A percentile compares a stretch with the other conserved stretches of the same genome.
Conservation (phyloP, 257 asterid species). For the Nyctanthes arbortristis region DNA sequence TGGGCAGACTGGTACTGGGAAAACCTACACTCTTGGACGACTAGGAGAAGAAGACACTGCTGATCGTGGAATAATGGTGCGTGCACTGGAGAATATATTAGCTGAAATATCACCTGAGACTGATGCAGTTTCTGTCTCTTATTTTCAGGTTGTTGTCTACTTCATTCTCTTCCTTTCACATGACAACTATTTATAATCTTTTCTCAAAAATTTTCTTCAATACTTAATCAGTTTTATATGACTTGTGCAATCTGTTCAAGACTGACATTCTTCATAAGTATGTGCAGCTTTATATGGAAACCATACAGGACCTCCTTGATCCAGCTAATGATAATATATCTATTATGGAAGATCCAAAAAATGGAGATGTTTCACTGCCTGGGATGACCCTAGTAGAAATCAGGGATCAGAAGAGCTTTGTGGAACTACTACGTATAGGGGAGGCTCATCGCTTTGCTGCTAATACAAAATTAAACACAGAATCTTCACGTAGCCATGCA, state of each 20-base stretch:
- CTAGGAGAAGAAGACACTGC: slow-evolving; percentile 79
- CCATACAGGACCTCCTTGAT: slow-evolving; percentile 81
- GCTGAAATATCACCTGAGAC: slow-evolving; percentile 56
- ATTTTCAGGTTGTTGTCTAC: slow-evolving; percentile 66
- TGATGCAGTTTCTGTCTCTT: slow-evolving; percentile 72
- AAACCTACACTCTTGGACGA: slow-evolving; percentile 85
- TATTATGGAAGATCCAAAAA: slow-evolving; percentile 74
- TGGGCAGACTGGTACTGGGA: slow-evolving; percentile 97
- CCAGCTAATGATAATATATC: slow-evolving; percentile 73
- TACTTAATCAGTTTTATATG: slow-evolving; percentile 6
- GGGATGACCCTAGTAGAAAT: slow-evolving; percentile 74
- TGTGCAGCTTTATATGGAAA: slow-evolving; percentile 87
- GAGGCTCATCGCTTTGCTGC: slow-evolving; percentile 90
- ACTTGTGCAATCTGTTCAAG: not conserved
- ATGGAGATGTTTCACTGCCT: slow-evolving; percentile 86
- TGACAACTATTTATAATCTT: slow-evolving; percentile 12
- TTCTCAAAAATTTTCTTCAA: not conserved
- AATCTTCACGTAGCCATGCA: slow-evolving; percentile 96
- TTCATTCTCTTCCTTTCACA: slow-evolving; percentile 1
- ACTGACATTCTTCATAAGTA: slow-evolving; percentile 15
- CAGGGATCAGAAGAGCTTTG: slow-evolving; percentile 65
- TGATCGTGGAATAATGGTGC: slow-evolving; percentile 89
- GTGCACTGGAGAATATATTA: slow-evolving; percentile 87
- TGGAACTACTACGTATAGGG: slow-evolving; percentile 68
- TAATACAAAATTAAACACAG: slow-evolving; percentile 81